These are phyloP conservation scores for Alternaria longipes DNA, from an alignment of 2,329 filamentous ascomycete genomes.

Conservation along the genomic window DNA sequence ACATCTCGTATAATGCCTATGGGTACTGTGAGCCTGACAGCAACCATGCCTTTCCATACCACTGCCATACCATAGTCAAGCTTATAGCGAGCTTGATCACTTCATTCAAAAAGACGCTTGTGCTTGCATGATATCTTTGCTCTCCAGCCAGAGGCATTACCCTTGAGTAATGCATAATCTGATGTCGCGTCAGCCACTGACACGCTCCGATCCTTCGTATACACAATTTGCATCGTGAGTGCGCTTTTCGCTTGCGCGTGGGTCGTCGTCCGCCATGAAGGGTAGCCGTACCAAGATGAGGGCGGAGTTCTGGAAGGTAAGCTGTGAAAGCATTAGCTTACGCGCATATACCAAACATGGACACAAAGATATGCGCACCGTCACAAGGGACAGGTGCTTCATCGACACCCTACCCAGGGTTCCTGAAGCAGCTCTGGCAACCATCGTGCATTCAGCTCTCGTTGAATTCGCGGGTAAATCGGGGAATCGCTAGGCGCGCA, in stretches of 20 bases:
- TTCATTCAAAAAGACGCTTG: slow-evolving; percentile 92
- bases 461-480: background rate
- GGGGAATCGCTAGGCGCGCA: background rate
- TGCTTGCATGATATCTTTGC: slow-evolving; percentile 91
- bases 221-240: background rate
- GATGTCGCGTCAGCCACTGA: slow-evolving; percentile 23
- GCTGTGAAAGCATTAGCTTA: slow-evolving; percentile 58
- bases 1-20: slow-evolving; percentile 81
- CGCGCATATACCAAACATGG: background rate
- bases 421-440: slow-evolving; percentile 14
- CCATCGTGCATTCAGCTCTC: slow-evolving; percentile 9
- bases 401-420: slow-evolving; percentile 65
- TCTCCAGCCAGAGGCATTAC: slow-evolving; percentile 87
- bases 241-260: slow-evolving; percentile 2
- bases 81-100: slow-evolving; percentile 88
- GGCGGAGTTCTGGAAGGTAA: slow-evolving; percentile 82
- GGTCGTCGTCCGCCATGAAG: slow-evolving; percentile 8
- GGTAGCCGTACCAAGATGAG: slow-evolving; percentile 70
- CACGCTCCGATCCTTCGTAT: background rate
- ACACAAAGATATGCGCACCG: slow-evolving; percentile 57
- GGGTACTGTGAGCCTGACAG: background rate
- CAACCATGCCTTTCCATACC: too few relatives aligned
- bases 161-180: slow-evolving; percentile 94
- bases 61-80: slow-evolving; percentile 68
- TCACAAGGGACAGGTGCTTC: slow-evolving; percentile 74